phyloP scores from a whole-genome alignment of 805 yeast species.

The Teunomyces gatunensis region DNA sequence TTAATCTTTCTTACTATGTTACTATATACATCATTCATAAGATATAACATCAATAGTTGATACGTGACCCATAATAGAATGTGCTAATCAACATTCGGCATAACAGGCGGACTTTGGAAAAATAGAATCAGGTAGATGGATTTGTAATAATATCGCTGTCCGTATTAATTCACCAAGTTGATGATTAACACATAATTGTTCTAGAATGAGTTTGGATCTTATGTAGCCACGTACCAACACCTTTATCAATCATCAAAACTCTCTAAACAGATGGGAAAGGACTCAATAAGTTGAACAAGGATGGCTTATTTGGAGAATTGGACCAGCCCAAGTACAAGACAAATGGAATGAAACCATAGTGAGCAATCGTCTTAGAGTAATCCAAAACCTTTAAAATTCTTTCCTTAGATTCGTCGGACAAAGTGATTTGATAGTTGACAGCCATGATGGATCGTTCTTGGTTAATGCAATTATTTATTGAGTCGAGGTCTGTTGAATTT shows the following conservation, averaged over 20 bases:
- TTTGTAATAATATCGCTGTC: no score
- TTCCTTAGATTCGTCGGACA: slow-evolving; percentile 61
- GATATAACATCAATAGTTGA: slow-evolving; percentile 1
- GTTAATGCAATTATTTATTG: not conserved
- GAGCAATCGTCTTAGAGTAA: slow-evolving; percentile 81
- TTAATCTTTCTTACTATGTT: not conserved
- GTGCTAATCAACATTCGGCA: not conserved
- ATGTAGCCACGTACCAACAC: not conserved
- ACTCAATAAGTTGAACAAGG: slow-evolving; percentile 69
- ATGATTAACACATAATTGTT: no score
- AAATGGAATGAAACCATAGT: slow-evolving; percentile 97
- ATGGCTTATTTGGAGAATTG: slow-evolving; percentile 80
- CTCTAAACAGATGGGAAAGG: slow-evolving; percentile 75
- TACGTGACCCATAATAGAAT: not conserved
- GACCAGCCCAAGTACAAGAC: slow-evolving; percentile 77
- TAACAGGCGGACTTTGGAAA: no score
- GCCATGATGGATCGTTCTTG: not conserved
- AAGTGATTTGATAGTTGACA: slow-evolving; percentile 28
- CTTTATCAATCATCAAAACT: not conserved
- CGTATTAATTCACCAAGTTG: no score
- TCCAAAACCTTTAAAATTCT: slow-evolving; percentile 82
- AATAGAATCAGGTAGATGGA: no score
- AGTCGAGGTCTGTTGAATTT: not conserved
- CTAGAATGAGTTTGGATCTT: no score
- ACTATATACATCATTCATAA: slow-evolving; percentile 3